These are phyloP conservation scores for Caloboletus firmus DNA, from an alignment of 1,284 basidiomycete species.

Conservation along the genomic window DNA sequence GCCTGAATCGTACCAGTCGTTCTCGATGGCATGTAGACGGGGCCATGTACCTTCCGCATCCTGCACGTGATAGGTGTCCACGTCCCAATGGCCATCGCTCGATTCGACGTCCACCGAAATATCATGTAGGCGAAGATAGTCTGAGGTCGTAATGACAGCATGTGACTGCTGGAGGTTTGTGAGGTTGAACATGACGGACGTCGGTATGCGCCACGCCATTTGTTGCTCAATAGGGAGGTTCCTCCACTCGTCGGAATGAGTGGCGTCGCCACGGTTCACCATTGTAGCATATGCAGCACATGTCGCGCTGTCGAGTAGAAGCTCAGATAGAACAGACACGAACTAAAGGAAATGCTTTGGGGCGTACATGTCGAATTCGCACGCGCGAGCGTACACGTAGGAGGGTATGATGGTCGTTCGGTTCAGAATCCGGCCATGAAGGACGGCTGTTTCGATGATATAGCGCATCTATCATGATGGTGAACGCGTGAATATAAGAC, in stretches of 20 bases:
- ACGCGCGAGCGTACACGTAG: constrained; percentile 42
- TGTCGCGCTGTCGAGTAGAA: constrained; percentile 18
- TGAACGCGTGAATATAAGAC: background rate
- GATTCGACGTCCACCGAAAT: constrained; percentile 36
- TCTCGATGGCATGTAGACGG: constrained; percentile 38
- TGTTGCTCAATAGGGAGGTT: constrained; percentile 42
- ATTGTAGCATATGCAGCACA: constrained; percentile 40
- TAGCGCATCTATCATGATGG: constrained; percentile 35
- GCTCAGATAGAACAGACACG: background rate
- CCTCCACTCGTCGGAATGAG: constrained; percentile 41
- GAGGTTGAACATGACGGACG: constrained; percentile 47
- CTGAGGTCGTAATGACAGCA: constrained; percentile 40
- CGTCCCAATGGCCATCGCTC: constrained; percentile 40
- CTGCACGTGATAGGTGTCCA: constrained; percentile 28
- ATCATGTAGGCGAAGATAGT: constrained; percentile 44
- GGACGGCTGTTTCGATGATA: constrained; percentile 41
- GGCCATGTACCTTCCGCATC: constrained; percentile 15
- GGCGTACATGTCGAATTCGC: constrained; percentile 40
- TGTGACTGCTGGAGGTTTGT: constrained; percentile 41
- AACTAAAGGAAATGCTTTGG: background rate
- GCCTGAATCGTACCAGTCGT: constrained; percentile 40
- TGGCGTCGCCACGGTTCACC: constrained; percentile 43
- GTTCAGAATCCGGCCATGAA: constrained; percentile 39
- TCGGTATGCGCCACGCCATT: constrained; percentile 43
- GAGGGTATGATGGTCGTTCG: constrained; percentile 42